Base-by-base conservation (phyloP, 768 basidiomycete genomes). In the Hydnum rufescens region DNA sequence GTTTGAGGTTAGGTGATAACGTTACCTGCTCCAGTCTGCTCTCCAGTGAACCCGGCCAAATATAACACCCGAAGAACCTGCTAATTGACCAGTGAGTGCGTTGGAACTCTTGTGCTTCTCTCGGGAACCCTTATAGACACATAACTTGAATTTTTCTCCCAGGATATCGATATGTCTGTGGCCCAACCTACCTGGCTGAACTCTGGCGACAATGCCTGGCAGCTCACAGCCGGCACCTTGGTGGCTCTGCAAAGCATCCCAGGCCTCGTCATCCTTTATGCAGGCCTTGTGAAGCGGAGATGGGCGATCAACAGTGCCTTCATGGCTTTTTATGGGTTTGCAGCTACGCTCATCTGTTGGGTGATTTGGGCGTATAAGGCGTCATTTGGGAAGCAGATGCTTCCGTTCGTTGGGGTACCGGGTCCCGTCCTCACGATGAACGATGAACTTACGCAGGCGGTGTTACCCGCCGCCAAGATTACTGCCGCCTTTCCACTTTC, bases 291-390 rank as follows among this genome's bases (percentile, higher is more conserved):
- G 53, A 54, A 54, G 53, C 28, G 53, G 19, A 49, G 50, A 25
- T 51, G 46, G 52, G 51, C 51, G 4, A 42, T 51, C 18, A 51
- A 51, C 22, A 42, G 32, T 16, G 30, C 53, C 4, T 54, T 54
- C 26, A 54, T 54, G 53, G 53, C 48, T 8, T 49, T 54, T 18
- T 54, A 54, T 30, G 53, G 47, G 23, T 54, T 54, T 31, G 53
- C 53, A 18, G 48, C 29, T 25, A 43, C 46, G 3, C 53, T 54
- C 49, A 49, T 54, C 8, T 36, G 53, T 30, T 54, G 53, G 53
- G 53, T 54, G 8, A 22, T 54, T n/a, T 54, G 47, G 32, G 53
- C 47, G 13, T 54, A 54, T 34, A 54, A 54, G 47, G 50, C 50
- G 53, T 44, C 31, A 8, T 54, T 54, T 32, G 53, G 53, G 13